Evolutionary conservation across 352 stramenopile genomes (phyloP), one percentile per base, ranked within the genome.

Genomic region (Phytopythium chamaehyphon): DNA sequence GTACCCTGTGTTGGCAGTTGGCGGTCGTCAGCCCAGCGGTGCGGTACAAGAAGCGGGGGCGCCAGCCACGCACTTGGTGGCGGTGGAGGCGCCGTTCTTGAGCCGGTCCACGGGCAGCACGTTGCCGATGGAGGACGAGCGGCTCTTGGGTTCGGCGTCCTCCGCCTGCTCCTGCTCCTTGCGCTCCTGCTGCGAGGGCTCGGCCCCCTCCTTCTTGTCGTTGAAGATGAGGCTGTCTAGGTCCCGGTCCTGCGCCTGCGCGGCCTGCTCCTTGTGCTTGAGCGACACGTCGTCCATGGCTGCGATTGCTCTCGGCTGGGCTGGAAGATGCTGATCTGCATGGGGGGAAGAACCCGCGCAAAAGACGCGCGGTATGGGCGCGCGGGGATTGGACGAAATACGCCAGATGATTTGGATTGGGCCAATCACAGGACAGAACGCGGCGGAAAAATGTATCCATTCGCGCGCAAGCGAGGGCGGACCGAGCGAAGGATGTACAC

Each of bases 151-250:
- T 48, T 75, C 64, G 28, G 64, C 73, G 45, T 69, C 84, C 46
- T 73, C 69, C 36, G 59, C 60, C 44, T 57, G 55, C 40, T 47
- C 59, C 49, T 69, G 62, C 47, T 35, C 47, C 51, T 68, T 59
- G 37, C 57, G 64, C 48, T 38, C 59, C 40, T 67, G 65, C 50
- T 69, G 55, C 43, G 43, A 37, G 14, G 31, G 38, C 10, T 33
- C 18, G 7, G 43, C 51, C 43, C 65, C 62, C 15, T 82, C 74
- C 61, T 88, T 81, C 44, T 86, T 73, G 1, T 89, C 78, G 47
- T 70, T 86, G 52, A 94, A 94, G 57, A 94, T 89, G 44, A 94
- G 71, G 63, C 86, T 84, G 64, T 94, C 83, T 31, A 94, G 66
- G 48, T 88, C 80, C 58, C 85, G 83, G 55, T 88, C 83, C 44